These are phyloP conservation scores for Schizonepeta tenuifolia DNA, from an alignment of 257 asterid species.

Conservation along the genomic window DNA sequence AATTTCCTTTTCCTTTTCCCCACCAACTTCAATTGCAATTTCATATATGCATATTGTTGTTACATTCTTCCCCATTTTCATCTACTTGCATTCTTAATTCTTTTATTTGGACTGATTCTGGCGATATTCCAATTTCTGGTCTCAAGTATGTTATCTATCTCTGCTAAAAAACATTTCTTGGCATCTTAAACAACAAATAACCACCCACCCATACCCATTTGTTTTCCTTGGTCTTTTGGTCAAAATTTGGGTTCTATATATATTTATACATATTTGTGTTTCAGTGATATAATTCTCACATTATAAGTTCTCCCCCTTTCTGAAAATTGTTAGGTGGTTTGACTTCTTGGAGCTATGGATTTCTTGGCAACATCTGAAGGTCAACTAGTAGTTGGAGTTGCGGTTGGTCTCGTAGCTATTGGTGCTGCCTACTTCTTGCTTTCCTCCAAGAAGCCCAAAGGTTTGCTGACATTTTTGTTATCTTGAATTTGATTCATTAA, in stretches of 20 bases:
- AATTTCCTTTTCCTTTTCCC: no score
- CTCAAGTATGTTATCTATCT: slow-evolving; percentile 32
- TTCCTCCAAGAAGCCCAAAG: slow-evolving; percentile 79
- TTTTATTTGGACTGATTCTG: slow-evolving; percentile 17
- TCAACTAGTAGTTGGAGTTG: slow-evolving; percentile 62
- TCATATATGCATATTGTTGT: not conserved
- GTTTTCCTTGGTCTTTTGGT: not conserved
- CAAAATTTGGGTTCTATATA: slow-evolving; percentile 24
- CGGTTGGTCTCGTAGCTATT: slow-evolving; percentile 64
- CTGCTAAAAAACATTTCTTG: slow-evolving; percentile 25
- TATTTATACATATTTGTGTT: not conserved
- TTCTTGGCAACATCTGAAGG: slow-evolving; percentile 73
- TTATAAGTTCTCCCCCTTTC: not conserved
- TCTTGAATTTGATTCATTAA: not conserved
- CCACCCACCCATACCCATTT: slow-evolving; percentile 23
- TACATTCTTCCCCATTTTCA: slow-evolving; percentile 16
- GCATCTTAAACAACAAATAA: slow-evolving; percentile 24
- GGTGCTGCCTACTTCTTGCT: slow-evolving; percentile 62
- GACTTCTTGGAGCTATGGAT: slow-evolving; percentile 55
- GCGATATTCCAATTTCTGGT: slow-evolving; percentile 33
- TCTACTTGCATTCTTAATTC: slow-evolving; percentile 6
- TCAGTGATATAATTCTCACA: slow-evolving; percentile 3
- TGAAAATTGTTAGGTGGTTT: slow-evolving; percentile 35
- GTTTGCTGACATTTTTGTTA: slow-evolving; percentile 36
- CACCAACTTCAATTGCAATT: no score